Conservation (phyloP, 495 filamentous ascomycete genomes). For the Sphaerosporella brunnea region DNA sequence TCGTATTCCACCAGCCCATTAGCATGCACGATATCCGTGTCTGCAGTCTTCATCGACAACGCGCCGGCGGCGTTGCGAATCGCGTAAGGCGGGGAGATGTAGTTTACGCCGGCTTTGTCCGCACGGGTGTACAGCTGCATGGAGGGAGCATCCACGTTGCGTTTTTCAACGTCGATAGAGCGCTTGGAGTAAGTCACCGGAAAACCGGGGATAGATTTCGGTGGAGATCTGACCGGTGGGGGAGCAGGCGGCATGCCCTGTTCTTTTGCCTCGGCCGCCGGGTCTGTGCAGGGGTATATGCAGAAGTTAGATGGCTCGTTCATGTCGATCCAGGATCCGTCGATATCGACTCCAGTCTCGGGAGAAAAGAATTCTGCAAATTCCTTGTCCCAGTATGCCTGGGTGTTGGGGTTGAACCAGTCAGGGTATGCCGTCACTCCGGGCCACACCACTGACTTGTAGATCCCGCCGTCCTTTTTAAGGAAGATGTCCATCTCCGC, state of each 20-base stretch:
- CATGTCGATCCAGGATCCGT: conserved; percentile 80
- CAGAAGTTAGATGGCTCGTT: conserved; percentile 64
- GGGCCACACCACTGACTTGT: conserved; percentile 71
- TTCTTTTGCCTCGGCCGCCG: conserved; percentile 34
- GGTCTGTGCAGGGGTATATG: conserved; percentile 51
- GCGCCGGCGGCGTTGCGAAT: conserved; percentile 51
- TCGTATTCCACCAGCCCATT: conserved; percentile 60
- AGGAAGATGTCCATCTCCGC: conserved; percentile 46
- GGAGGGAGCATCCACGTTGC: not conserved
- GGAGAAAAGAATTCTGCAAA: conserved; percentile 51
- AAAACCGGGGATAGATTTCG: conserved; percentile 48
- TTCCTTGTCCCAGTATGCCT: conserved; percentile 57
- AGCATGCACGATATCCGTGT: conserved; percentile 56
- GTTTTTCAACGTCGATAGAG: not conserved
- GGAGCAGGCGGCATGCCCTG: conserved; percentile 47
- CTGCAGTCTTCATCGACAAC: conserved; percentile 54
- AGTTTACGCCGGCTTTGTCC: conserved; percentile 38
- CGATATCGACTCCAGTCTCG: conserved; percentile 55
- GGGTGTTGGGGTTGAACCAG: conserved; percentile 47
- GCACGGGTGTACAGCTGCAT: too few species aligned
- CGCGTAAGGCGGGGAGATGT: conserved; percentile 54
- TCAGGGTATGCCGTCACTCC: conserved; percentile 67
- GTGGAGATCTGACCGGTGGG: conserved; percentile 44
- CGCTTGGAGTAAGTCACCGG: conserved; percentile 11
- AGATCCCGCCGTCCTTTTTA: conserved; percentile 47